Evolutionary conservation across 805 yeast genomes (phyloP), one percentile per base, ranked within the genome.

Genomic region (Priceomyces medius): DNA sequence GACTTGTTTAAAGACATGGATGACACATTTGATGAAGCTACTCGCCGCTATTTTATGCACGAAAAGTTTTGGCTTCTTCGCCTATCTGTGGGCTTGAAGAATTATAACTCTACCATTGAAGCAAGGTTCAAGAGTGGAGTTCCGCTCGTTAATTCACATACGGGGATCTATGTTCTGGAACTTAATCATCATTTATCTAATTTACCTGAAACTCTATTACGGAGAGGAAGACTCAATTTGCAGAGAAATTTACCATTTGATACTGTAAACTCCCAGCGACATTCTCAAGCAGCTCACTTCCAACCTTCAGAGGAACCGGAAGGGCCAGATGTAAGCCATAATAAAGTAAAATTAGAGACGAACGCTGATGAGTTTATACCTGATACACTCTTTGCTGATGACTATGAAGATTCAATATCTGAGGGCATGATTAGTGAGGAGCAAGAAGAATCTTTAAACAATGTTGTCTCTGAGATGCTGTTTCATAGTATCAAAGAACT

Each of bases 71-170:
- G 45, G 41, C 13, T 47, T n/a, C 20, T 45, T 7, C 42, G 41
- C 18, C 41, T 43, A 6, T 35, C 27, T 2, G 41, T 48, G 2
- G 12, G 36, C 2, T 41, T 48, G 21, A 51, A 48, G 20, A 31
- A 37, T 17, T 53, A 46, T 33, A 19, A 40, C 5, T 43, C 47
- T 5, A 40, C 35, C 6, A 33, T 48, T 9, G 56, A 52, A 34
- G 53, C 38, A 34, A 45, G 43, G 38, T 39, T 41, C 13, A 38
- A 41, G 31, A 20, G 26, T 19, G 20, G 35, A 6, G 21, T 16
- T 17, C 7, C 33, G 8, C 20, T 34, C 4, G 17, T 14, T 18
- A 28, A 13, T 6, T 5, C 12, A 3, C 39, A 40, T n/a, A 33
- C 20, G 2, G 16, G 17, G 7, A 5, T 21, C 7, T 8, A 16